A percentile compares a stretch with the other conserved stretches of the same genome.
Conservation (phyloP, 139 green algal genomes). For the Trebouxia sp. region DNA sequence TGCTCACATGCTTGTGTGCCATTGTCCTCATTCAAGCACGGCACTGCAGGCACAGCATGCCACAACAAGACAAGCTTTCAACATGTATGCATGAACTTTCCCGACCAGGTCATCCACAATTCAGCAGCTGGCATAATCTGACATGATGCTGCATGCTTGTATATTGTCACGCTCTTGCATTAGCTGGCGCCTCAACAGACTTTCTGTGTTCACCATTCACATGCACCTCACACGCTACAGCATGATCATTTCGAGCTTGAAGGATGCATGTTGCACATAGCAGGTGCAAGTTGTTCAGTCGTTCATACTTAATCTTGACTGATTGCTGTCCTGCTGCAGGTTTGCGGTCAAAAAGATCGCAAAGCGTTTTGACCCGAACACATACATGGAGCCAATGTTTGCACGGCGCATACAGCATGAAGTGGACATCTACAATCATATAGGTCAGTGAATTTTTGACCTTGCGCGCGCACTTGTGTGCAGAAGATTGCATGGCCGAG, state of each 20-base stretch:
- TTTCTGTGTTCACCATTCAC: too few relatives aligned
- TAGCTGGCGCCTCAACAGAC: too few relatives aligned
- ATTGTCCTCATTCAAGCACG: background rate
- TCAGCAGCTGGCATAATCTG: background rate
- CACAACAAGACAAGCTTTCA: too few relatives aligned
- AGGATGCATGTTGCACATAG: too few relatives aligned
- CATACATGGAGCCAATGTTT: conserved; percentile 61
- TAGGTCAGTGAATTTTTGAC: too few relatives aligned
- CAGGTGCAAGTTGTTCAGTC: too few relatives aligned
- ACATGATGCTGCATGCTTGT: background rate
- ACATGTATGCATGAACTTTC: background rate
- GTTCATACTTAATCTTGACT: background rate
- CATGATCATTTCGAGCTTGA: too few relatives aligned
- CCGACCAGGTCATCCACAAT: background rate
- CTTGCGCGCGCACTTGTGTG: too few relatives aligned
- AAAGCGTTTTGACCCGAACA: conserved; percentile 54
- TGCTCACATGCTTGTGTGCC: background rate
- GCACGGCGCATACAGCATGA: conserved; percentile 71
- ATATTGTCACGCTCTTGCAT: too few relatives aligned
- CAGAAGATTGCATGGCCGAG: too few relatives aligned
- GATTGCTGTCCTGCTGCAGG: conserved; percentile 38
- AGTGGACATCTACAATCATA: conserved; percentile 71
- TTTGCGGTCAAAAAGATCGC: conserved; percentile 73
- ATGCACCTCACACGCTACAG: too few relatives aligned
- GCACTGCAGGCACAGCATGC: background rate